Base-by-base conservation (phyloP, 2,329 filamentous ascomycete species). In the Xylariaceae sp. region DNA sequence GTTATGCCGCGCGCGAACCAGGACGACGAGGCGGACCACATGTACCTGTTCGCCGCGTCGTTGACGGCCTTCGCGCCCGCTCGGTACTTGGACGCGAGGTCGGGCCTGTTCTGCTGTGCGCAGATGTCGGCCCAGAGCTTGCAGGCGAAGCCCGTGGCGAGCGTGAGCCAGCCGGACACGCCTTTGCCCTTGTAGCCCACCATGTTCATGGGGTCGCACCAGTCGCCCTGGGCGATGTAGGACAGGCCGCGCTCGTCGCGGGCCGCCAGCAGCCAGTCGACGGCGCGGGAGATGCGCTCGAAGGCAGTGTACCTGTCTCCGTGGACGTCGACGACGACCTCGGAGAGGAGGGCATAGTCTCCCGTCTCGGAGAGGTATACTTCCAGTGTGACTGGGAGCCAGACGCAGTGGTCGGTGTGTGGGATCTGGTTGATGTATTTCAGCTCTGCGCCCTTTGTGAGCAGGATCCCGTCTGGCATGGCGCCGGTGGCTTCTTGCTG, bases 121-220 rank as follows among this genome's bases (percentile, higher is more conserved):
- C 77, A 80, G 33, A 80, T 67, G n/a, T 62, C 59, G 2, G 78
- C 76, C 77, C 77, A 82, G 0, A 81, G 61, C 11, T 74, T 75
- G 18, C 77, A 65, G 1, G 78, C 75, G 56, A 75, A 78, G 0
- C 67, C 77, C 0, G 77, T 81, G 6, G 78, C 77, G 2, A 81
- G 67, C 0, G 78, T 81, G 32, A 81, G 70, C 78, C 78, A 82
- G 17, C 77, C 78, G 0, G 78, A 81, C 1, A 82, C 78, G 19
- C 78, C 78, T 46, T 73, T 71, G 36, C 78, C 78, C 60, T 79
- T 80, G 59, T 76, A 77, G 4, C 77, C 77, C n/a, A 80, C 78
- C 78, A 82, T 82, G 63, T 82, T 82, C 74, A 81, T 78, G 3
- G 78, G 78, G 52, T 81, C 78, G 55, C 78, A 82, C 78, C 78